Conservation (phyloP, 2,329 filamentous ascomycete species). For the Colletotrichum horii region DNA sequence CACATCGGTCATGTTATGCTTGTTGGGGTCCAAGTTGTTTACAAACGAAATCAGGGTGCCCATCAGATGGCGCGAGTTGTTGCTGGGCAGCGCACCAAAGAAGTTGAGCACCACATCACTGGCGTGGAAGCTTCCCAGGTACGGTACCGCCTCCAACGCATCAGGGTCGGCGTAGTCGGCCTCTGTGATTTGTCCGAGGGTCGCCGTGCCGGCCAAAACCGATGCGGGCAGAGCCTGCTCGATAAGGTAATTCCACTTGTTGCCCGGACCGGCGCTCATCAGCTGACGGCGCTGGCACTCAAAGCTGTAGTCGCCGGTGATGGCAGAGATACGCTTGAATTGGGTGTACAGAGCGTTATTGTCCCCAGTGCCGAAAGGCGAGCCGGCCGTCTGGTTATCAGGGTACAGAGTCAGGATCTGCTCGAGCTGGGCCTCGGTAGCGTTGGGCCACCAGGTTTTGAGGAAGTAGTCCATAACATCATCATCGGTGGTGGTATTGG, state of each 20-base stretch:
- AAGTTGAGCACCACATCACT: slow-evolving; percentile 70
- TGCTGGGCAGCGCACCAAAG: slow-evolving; percentile 52
- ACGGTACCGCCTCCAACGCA: slow-evolving; percentile 42
- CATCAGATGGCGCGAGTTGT: slow-evolving; percentile 50
- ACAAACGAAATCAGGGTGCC: slow-evolving; percentile 74
- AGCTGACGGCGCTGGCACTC: background rate
- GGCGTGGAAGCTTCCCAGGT: slow-evolving; percentile 79
- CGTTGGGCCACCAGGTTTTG: slow-evolving; percentile 30
- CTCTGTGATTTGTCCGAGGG: slow-evolving; percentile 62
- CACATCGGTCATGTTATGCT: slow-evolving; percentile 33
- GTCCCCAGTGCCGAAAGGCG: background rate
- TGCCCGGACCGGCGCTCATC: background rate
- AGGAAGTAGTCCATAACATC: slow-evolving; percentile 54
- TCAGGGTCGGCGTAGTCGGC: slow-evolving; percentile 32
- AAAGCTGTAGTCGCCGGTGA: background rate
- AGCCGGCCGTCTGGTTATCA: slow-evolving; percentile 46
- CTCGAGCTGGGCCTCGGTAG: slow-evolving; percentile 46
- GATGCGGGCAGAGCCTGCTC: slow-evolving; percentile 38
- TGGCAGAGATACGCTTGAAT: background rate
- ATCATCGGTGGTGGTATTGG: slow-evolving; percentile 59
- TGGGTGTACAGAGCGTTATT: background rate
- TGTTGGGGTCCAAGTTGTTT: slow-evolving; percentile 73
- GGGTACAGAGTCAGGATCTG: slow-evolving; percentile 57
- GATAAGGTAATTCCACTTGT: slow-evolving; percentile 28
- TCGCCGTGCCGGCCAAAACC: slow-evolving; percentile 50